phyloP scores from a whole-genome alignment of 495 filamentous ascomycete genomes.

The Daldinia childiae region DNA sequence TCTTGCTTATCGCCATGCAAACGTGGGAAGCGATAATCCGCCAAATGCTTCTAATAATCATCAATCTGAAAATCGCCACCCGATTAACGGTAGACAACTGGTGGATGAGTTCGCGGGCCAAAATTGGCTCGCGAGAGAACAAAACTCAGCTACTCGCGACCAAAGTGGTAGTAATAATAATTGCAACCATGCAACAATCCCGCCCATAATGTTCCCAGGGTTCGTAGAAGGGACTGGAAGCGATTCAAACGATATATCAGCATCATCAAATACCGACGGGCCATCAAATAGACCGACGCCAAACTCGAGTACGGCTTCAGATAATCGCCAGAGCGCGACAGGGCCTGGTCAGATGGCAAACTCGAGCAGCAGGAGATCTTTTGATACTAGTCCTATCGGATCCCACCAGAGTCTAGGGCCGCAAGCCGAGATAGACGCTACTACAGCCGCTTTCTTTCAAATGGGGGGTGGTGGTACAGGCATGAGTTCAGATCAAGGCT shows the following conservation, averaged over 20 bases:
- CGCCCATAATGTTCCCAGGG: slow-evolving; percentile 42
- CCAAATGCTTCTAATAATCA: slow-evolving; percentile 42
- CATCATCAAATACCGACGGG: slow-evolving; percentile 50
- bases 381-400: slow-evolving; percentile 55
- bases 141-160: slow-evolving; percentile 49
- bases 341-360: slow-evolving; percentile 38
- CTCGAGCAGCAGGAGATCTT: slow-evolving; percentile 54
- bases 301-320: slow-evolving; percentile 61
- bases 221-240: slow-evolving; percentile 43
- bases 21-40: slow-evolving; percentile 44
- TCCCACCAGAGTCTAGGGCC: slow-evolving; percentile 49
- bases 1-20: slow-evolving; percentile 49
- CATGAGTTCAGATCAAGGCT: slow-evolving; percentile 49
- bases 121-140: slow-evolving; percentile 49
- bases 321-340: slow-evolving; percentile 47
- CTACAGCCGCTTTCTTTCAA: slow-evolving; percentile 47
- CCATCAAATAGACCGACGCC: slow-evolving; percentile 61
- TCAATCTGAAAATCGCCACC: slow-evolving; percentile 42
- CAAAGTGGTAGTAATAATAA: slow-evolving; percentile 39
- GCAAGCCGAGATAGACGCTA: slow-evolving; percentile 47
- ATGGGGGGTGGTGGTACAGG: slow-evolving; percentile 46
- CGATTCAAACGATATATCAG: slow-evolving; percentile 54
- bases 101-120: slow-evolving; percentile 41
- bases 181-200: slow-evolving; percentile 45
- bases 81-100: slow-evolving; percentile 19